These are phyloP conservation scores for Piper longum DNA, from an alignment of 164 flowering plant species.

Conservation along the genomic window DNA sequence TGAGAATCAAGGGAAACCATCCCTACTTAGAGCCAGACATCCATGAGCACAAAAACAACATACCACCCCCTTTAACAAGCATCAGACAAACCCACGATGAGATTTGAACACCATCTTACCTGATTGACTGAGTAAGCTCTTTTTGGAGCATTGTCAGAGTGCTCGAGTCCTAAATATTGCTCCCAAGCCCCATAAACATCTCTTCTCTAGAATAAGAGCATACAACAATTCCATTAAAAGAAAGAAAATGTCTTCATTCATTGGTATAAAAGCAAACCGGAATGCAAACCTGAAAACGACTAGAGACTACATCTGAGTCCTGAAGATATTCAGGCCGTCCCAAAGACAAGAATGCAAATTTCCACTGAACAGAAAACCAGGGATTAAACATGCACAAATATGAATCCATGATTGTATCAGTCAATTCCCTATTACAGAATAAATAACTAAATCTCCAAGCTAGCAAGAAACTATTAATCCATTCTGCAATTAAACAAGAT, in stretches of 20 bases:
- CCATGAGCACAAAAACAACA: not conserved
- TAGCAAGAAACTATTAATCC: too few relatives aligned
- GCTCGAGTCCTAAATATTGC: constrained; percentile 94
- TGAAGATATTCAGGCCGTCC: constrained; percentile 85
- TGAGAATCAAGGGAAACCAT: too few relatives aligned
- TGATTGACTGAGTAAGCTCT: constrained; percentile 72
- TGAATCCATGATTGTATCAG: not conserved
- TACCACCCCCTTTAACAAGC: too few relatives aligned
- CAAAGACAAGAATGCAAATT: constrained; percentile 72
- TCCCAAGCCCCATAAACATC: constrained; percentile 99
- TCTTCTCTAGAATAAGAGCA: constrained; percentile 40
- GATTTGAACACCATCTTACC: constrained; percentile 18
- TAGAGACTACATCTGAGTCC: constrained; percentile 64
- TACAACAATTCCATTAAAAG: not conserved
- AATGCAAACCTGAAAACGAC: constrained; percentile 62
- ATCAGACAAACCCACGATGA: not conserved
- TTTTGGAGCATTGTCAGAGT: constrained; percentile 82
- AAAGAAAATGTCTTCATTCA: not conserved
- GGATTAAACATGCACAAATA: not conserved
- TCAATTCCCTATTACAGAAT: too few relatives aligned
- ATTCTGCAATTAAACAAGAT: too few relatives aligned
- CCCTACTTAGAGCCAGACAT: too few relatives aligned
- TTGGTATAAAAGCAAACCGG: not conserved
- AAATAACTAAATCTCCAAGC: too few relatives aligned
- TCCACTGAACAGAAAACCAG: constrained; percentile 47